Base-by-base conservation (phyloP, 768 basidiomycete genomes). In the Russula virescens region DNA sequence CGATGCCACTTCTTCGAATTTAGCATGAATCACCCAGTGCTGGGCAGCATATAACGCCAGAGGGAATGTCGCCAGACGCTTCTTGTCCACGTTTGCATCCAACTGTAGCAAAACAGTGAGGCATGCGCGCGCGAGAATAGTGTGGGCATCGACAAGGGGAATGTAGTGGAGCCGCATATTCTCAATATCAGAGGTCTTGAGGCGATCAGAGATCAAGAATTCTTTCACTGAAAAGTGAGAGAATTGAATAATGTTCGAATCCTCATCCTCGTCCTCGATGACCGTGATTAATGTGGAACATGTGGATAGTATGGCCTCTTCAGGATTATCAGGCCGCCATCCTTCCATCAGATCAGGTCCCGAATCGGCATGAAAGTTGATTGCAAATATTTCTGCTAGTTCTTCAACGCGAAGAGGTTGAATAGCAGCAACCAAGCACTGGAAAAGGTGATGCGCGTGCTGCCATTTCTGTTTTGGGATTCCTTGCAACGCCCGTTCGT, bases 211-310 rank as follows among this genome's bases (percentile, higher is more conserved):
- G 3, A 38, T 54, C 25, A 54, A 19, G 16, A 11, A 54, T 2
- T 54, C 53, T 19, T 54, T 54, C 9, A 54, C 53, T 1, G 53
- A 54, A 23, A 54, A 54, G 2, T 54, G 53, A 13, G 53, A 54
- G 18, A 54, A 54, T 25, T 54, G 53, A 11, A 54, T 38, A 18
- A 54, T 54, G 26, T 19, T 42, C 13, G 53, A 26, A 25, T 18
- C 53, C 0, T 42, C 2, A n/a, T 26, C 9, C 8, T n/a, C n/a
- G n/a, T n/a, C n/a, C n/a, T 42, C 23, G 38, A 26, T 35, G 23
- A 54, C 10, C 16, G 53, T 1, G 18, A 54, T 26, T 2, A 54
- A 40, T 0, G 53, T 42, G 16, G 53, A 54, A 42, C 53, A 54
- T 9, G 38, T 14, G 9, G 53, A 54, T 5, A 54, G 53, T 14